These are phyloP conservation scores for Cryptococcus sp. DNA, from an alignment of 1,284 basidiomycete genomes.

Conservation along the genomic window DNA sequence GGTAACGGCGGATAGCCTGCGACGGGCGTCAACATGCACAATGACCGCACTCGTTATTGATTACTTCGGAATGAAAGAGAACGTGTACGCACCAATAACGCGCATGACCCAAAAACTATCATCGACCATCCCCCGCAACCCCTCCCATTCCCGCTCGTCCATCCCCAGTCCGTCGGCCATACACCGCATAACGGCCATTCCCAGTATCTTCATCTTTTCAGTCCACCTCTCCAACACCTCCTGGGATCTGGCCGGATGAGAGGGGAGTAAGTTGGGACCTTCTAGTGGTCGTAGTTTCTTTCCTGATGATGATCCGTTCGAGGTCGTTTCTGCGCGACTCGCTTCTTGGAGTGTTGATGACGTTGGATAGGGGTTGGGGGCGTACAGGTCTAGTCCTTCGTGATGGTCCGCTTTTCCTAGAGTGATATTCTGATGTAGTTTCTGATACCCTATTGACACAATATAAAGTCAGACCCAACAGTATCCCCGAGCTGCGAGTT, in stretches of 20 bases:
- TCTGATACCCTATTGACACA: slow-evolving; percentile 44
- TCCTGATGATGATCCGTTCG: slow-evolving; percentile 45
- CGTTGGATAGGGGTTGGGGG: slow-evolving; percentile 54
- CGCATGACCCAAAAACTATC: slow-evolving; percentile 87
- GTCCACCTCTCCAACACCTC: slow-evolving; percentile 70
- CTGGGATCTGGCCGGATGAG: slow-evolving; percentile 57
- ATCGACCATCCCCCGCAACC: slow-evolving; percentile 66
- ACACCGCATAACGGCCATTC: slow-evolving; percentile 54
- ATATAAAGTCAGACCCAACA: not conserved
- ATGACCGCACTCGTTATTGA: slow-evolving; percentile 1
- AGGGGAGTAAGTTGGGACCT: slow-evolving; percentile 82
- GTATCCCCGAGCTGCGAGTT: too few relatives aligned
- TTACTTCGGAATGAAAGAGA: not conserved
- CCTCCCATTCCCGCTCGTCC: slow-evolving; percentile 67
- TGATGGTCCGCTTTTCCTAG: slow-evolving; percentile 80
- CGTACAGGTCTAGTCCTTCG: slow-evolving; percentile 79
- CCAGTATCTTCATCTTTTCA: slow-evolving; percentile 74
- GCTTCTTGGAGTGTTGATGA: not conserved
- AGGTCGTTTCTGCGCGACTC: not conserved
- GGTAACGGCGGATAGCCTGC: slow-evolving; percentile 82
- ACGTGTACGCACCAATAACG: slow-evolving; percentile 63
- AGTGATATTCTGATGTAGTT: slow-evolving; percentile 76
- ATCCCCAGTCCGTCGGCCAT: slow-evolving; percentile 78
- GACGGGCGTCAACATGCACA: not conserved
- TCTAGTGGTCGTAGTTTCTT: slow-evolving; percentile 31